phyloP scores from a whole-genome alignment of 202 grass and related monocot genomes.

The Hordeum pubiflorum region DNA sequence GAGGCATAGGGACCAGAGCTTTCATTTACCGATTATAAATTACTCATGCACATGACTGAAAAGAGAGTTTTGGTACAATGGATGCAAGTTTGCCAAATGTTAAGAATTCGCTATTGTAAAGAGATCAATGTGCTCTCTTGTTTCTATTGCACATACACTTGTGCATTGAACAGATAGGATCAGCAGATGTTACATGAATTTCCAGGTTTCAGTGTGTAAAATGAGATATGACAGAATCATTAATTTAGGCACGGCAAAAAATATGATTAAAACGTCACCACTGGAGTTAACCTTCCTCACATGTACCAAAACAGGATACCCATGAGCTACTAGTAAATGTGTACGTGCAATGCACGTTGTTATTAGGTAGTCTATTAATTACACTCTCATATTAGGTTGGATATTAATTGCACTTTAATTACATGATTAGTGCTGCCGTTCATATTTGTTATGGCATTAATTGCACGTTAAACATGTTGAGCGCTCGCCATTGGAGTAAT shows the following conservation, averaged over 20 bases:
- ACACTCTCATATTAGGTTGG: no score
- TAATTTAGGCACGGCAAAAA: background rate
- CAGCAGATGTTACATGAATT: background rate
- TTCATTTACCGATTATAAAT: background rate
- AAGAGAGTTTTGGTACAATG: background rate
- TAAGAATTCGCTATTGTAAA: background rate
- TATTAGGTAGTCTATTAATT: no score
- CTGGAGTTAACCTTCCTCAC: background rate
- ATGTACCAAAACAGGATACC: background rate
- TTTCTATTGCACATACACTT: background rate
- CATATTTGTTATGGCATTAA: no score
- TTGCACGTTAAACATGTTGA: no score
- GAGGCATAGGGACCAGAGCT: background rate
- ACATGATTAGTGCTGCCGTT: no score
- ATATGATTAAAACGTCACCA: background rate
- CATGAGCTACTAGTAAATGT: background rate
- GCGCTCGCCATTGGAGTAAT: no score
- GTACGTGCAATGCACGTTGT: no score
- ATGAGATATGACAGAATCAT: background rate
- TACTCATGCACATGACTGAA: background rate
- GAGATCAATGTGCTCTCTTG: background rate
- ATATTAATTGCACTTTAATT: no score
- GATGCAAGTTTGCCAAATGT: background rate
- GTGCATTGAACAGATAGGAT: background rate
- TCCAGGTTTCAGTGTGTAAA: background rate